Base-by-base conservation (phyloP, 2,329 filamentous ascomycete genomes). In the Colletotrichum tanaceti region DNA sequence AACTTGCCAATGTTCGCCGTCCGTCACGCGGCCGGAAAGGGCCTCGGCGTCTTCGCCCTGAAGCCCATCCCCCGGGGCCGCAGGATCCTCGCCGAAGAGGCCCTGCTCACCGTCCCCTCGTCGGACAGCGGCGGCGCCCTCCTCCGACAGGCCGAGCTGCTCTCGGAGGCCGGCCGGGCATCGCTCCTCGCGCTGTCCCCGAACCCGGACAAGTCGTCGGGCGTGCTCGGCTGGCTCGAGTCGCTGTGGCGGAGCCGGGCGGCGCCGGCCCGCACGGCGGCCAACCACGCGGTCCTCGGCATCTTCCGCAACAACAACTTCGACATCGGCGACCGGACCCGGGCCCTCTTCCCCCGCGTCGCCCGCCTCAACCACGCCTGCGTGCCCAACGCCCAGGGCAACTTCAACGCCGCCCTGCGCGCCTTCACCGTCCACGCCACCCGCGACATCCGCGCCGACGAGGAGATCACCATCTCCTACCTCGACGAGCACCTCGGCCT, bases 251-350 rank as follows among this genome's bases (percentile, higher is more conserved):
- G 47, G 18, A 70, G 64, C 63, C 58, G 49, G 46, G 28, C 58
- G n/a, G 39, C 57, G 9, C 63, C 58, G 5, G 50, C 44, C 11
- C n/a, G 38, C 13, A 66, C 53, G 5, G 52, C 41, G n/a, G 44
- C 57, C 20, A 70, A 62, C n/a, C 67, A 70, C 67, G 53, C 38
- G 14, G 63, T 70, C 18, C 63, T 70, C 53, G 68, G 68, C 47
- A 68, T 70, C 54, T 70, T 70, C 58, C 53, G 64, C 43, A 70
- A 70, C 52, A 70, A 70, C 24, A 70, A 70, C 53, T 70, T 70
- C 63, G 43, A 58, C 57, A 58, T 70, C n/a, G 63, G 63, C 44
- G 11, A 58, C 32, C 24, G 35, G 38, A 49, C 38, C 2, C 67
- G 49, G 5, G 63, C 67, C 6, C 58, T 70, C 13, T 70, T 70